Evolutionary conservation across 768 basidiomycete genomes (phyloP), one percentile per base, ranked within the genome.

Genomic region (Kwoniella pini): DNA sequence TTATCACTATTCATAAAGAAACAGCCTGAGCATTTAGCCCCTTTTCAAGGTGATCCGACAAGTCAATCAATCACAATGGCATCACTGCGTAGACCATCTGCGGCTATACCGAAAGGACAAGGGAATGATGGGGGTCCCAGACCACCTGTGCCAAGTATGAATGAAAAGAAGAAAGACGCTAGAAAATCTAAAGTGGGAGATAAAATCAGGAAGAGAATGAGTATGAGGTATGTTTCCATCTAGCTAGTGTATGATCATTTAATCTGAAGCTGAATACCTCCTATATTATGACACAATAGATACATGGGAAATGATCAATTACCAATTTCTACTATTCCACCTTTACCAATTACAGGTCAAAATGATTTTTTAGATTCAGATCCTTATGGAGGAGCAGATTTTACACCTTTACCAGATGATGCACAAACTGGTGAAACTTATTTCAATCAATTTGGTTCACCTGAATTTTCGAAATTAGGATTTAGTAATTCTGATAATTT

Each of bases 171-270:
- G 54, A 44, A 22, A 49, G 48, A 70, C 58, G 73, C 70, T 19
- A 80, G 83, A 45, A 82, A 82, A 69, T 81, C 82, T 28, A 79
- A 81, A 11, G 82, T 85, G 21, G 83, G 92, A 77, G 94, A 94
- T 83, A 91, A 89, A 81, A 92, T 96, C 79, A 92, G 91, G 84
- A 91, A 91, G 80, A 88, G 94, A 73, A 88, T 96, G 87, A 93
- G 92, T 15, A 89, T 88, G 84, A 87, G 93, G 76, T 96, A 90
- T 84, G 90, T 42, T 7, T 7, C 40, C n/a, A 17, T 19, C 19
- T 19, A 42, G n/a, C n/a, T n/a, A n/a, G n/a, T n/a, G n/a, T n/a
- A n/a, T n/a, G n/a, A n/a, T n/a, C n/a, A n/a, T n/a, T n/a, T n/a
- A n/a, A n/a, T n/a, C n/a, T n/a, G n/a, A n/a, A n/a, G n/a, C n/a